Base-by-base conservation (phyloP, 225 moss, liverwort and hornwort genomes). In the Straminergon stramineum region DNA sequence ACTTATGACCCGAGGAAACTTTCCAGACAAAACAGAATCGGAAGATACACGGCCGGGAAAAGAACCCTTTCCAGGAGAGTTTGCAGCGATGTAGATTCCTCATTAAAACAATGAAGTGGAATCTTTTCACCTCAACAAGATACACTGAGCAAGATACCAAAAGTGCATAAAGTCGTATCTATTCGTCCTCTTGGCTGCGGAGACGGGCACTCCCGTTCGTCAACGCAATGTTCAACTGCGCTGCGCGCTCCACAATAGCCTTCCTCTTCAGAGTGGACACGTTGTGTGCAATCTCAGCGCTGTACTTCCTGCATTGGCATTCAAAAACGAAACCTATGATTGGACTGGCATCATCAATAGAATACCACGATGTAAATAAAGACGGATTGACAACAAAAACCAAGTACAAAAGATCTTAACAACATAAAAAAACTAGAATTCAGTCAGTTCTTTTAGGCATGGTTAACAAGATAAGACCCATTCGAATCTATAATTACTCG, bases 181-280 rank as follows among this genome's bases (percentile, higher is more conserved):
- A 96, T 91, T 97, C 96, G 88, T 97, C 97, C 88, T 97, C 96
- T 93, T 97, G 97, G 90, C 97, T 97, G 87, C 97, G 94, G 20
- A 97, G 96, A 86, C 97, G 96, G 52, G 96, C 96, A 75, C 78
- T 96, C 65, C 94, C 97, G 88, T 97, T 97, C n/a, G 96, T 97
- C 93, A 96, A 75, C 39, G 95, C 93, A 77, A 97, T 65, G 85
- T 97, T 97, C 88, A 97, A 89, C 90, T 97, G 97, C 10, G 93
- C 93, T 17, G 96, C 96, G 56, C 97, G 94, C 92, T 96, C 97
- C 60, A 97, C 96, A 64, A 97, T 97, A 48, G 96, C 92, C 89
- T 96, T 97, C 90, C 96, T 95, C 94, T 97, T 97, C 94, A 94
- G 48, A 2, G 96, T 97, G 32, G 97, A 96, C 60, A 97, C 97